phyloP scores from a whole-genome alignment of 2,329 filamentous ascomycete species.

The Fusarium xyrophilum region DNA sequence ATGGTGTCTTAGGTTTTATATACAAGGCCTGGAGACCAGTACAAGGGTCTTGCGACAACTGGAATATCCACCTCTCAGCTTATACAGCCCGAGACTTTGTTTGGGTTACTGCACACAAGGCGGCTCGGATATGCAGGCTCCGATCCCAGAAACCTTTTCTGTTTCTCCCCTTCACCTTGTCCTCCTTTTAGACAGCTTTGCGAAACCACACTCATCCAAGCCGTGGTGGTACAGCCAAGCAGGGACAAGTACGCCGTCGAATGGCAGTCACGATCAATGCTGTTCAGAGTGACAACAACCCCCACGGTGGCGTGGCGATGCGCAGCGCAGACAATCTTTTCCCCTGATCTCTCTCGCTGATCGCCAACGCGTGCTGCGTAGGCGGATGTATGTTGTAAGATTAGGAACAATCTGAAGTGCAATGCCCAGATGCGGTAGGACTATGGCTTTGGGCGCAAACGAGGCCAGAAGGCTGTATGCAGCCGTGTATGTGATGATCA shows the following conservation, averaged over 20 bases:
- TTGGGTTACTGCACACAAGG: slow-evolving; percentile 34
- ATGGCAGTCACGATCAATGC: slow-evolving; percentile 25
- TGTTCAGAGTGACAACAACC: slow-evolving; percentile 29
- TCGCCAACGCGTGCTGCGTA: slow-evolving; percentile 23
- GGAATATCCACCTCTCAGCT: slow-evolving; percentile 36
- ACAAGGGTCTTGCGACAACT: slow-evolving; percentile 30
- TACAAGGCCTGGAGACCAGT: slow-evolving; percentile 30
- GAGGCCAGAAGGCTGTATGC: slow-evolving; percentile 33
- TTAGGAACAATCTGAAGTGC: slow-evolving; percentile 14
- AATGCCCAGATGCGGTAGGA: slow-evolving; percentile 31
- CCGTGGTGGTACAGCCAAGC: slow-evolving; percentile 44
- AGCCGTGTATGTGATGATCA: slow-evolving; percentile 38
- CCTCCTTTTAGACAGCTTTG: slow-evolving; percentile 42
- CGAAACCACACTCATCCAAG: slow-evolving; percentile 46
- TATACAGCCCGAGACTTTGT: slow-evolving; percentile 24
- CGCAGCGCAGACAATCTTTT: slow-evolving; percentile 27
- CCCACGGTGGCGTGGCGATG: slow-evolving; percentile 36
- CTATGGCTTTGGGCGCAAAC: slow-evolving; percentile 35
- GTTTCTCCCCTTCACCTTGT: slow-evolving; percentile 26
- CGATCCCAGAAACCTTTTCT: slow-evolving; percentile 35
- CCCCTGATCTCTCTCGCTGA: slow-evolving; percentile 21
- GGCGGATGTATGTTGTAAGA: slow-evolving; percentile 32
- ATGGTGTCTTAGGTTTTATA: slow-evolving; percentile 64
- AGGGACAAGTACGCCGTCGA: slow-evolving; percentile 36
- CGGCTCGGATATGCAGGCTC: slow-evolving; percentile 47